A percentile compares a stretch with the other conserved stretches of the same genome.
Evolutionary conservation across 345 rosid species (phyloP).

Genomic region (Hibiscus tridactylites): DNA sequence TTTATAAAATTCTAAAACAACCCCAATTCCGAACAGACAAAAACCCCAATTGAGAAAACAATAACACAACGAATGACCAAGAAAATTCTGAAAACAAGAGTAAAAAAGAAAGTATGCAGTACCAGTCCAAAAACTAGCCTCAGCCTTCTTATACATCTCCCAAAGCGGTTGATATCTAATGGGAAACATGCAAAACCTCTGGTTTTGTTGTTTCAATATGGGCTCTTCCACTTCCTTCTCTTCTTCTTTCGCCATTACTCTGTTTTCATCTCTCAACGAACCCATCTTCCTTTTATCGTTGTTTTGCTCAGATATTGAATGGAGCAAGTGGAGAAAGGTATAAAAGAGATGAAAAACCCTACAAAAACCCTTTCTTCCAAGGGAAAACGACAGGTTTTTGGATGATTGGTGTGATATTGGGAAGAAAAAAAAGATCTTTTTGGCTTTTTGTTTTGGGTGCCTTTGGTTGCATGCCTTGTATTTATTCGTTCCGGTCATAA

Average conservation of each 20-base stretch:
- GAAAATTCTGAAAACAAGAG: not conserved
- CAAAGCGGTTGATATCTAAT: constrained; percentile 56
- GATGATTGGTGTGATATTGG: not conserved
- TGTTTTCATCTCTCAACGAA: constrained; percentile 17
- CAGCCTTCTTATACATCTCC: constrained; percentile 98
- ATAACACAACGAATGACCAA: not conserved
- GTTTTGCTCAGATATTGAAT: not conserved
- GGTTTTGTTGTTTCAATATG: constrained; percentile 51
- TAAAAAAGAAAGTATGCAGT: not conserved
- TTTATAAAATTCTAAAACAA: not conserved
- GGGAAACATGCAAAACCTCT: constrained; percentile 94
- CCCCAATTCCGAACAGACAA: not conserved
- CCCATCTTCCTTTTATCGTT: constrained; percentile 16
- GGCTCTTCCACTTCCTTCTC: constrained; percentile 48
- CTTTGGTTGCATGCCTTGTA: not conserved
- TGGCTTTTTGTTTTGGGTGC: not conserved
- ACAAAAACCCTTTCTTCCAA: not conserved
- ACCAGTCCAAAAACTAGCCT: constrained; percentile 96
- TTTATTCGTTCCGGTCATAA: not conserved
- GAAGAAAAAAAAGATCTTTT: not conserved
- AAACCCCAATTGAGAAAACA: not conserved
- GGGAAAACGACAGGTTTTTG: not conserved
- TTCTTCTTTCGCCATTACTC: constrained; percentile 7
- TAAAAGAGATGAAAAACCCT: not conserved
- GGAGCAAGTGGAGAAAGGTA: not conserved